Percentiles rank a stretch among this genome's conserved stretches.
These are phyloP conservation scores for Taphrina confusa DNA, from an alignment of 1,139 yeast genomes.

Conservation along the genomic window DNA sequence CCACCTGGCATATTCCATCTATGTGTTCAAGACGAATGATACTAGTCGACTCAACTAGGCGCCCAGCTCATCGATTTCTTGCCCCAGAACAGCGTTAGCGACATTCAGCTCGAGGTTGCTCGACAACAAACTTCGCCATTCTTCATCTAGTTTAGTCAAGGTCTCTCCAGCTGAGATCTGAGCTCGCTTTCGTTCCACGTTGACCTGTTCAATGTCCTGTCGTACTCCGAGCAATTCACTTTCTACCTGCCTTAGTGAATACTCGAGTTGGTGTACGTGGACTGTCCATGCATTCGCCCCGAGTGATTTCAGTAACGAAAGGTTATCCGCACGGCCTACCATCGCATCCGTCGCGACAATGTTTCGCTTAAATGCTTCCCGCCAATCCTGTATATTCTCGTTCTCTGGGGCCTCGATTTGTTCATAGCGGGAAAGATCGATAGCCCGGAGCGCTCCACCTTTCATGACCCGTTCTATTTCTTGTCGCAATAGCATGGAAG, in stretches of 20 bases:
- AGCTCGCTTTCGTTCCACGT: slow-evolving; percentile 19
- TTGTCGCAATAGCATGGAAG: slow-evolving; percentile 11
- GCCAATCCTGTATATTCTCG: background rate
- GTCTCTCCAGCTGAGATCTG: slow-evolving; percentile 17
- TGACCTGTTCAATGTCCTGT: slow-evolving; percentile 20
- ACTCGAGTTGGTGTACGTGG: slow-evolving; percentile 21
- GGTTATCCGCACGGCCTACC: slow-evolving; percentile 12
- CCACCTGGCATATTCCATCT: too few relatives aligned
- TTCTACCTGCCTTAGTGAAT: slow-evolving; percentile 13
- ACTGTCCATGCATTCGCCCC: slow-evolving; percentile 31
- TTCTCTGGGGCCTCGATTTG: slow-evolving; percentile 6
- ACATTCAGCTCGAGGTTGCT: slow-evolving; percentile 27
- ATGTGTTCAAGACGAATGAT: too few relatives aligned
- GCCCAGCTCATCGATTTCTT: slow-evolving; percentile 8
- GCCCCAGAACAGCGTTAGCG: slow-evolving; percentile 23
- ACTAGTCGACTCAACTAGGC: too few relatives aligned
- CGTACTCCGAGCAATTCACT: slow-evolving; percentile 12
- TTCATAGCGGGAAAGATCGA: slow-evolving; percentile 29
- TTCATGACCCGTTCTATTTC: slow-evolving; percentile 14
- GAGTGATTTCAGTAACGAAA: slow-evolving; percentile 14
- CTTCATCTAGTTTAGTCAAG: slow-evolving; percentile 2
- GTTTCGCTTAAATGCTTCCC: slow-evolving; percentile 7
- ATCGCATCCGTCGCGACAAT: slow-evolving; percentile 26
- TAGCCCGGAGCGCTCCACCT: slow-evolving; percentile 17
- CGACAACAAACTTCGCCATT: slow-evolving; percentile 21